A percentile compares a stretch with the other conserved stretches of the same genome.
These are phyloP conservation scores for Mercurialis annua DNA, from an alignment of 345 rosid species.

Conservation along the genomic window DNA sequence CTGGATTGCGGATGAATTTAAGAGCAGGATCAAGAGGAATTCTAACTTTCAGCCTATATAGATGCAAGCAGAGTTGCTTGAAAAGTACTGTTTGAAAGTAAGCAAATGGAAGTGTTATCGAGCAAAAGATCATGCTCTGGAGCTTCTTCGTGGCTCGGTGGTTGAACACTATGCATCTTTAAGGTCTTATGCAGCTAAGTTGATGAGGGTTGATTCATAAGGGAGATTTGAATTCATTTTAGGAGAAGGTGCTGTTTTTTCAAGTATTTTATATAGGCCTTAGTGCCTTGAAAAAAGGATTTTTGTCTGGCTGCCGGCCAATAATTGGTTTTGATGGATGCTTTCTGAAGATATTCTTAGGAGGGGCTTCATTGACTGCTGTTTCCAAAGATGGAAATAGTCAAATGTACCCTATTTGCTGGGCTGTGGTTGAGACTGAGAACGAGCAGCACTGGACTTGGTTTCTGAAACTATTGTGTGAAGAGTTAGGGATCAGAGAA, in stretches of 20 bases:
- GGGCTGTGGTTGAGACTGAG: neutral
- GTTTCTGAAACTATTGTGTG: neutral
- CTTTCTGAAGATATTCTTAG: neutral
- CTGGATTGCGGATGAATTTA: too few species aligned
- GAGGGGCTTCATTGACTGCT: neutral
- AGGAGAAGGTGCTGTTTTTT: neutral
- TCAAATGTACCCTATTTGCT: neutral
- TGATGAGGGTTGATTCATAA: neutral
- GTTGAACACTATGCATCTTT: neutral
- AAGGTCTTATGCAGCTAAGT: neutral
- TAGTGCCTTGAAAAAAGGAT: neutral
- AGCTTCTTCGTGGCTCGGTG: neutral
- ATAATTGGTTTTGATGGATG: neutral
- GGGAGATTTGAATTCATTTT: neutral
- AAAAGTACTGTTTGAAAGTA: too few species aligned
- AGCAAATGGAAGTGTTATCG: neutral
- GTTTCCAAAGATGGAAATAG: neutral
- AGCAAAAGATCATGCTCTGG: neutral
- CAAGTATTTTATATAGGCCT: neutral
- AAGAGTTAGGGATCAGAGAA: neutral
- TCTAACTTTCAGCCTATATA: too few species aligned
- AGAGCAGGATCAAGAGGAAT: too few species aligned
- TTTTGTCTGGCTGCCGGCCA: neutral
- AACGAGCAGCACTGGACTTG: neutral
- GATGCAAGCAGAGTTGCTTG: too few species aligned